These are phyloP conservation scores for Rhodotorula sp. DNA, from an alignment of 1,284 basidiomycete species.

Conservation along the genomic window DNA sequence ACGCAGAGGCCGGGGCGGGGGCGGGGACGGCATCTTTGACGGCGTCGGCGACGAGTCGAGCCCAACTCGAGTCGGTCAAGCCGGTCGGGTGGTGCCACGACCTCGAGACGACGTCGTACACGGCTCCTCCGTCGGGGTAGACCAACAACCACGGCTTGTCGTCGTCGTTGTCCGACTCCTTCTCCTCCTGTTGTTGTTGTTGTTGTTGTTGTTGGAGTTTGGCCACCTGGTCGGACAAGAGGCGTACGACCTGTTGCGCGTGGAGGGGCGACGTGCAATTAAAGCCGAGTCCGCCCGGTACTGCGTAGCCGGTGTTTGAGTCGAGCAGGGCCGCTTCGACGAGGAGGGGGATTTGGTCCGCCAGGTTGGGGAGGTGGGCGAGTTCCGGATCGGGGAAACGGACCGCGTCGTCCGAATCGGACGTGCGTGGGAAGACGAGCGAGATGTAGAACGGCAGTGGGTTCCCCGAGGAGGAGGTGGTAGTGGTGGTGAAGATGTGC, in stretches of 20 bases:
- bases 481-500: slow-evolving; percentile 6
- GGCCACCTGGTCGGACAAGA: neutral
- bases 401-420: neutral
- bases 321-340: slow-evolving; percentile 16
- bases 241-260: slow-evolving; percentile 1
- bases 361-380: neutral
- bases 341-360: slow-evolving; percentile 8
- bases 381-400: slow-evolving; percentile 26
- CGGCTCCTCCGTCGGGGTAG: slow-evolving; percentile 40
- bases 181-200: neutral
- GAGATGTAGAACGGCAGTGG: slow-evolving; percentile 28
- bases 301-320: neutral
- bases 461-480: neutral
- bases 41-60: slow-evolving; percentile 12
- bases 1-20: slow-evolving; percentile 4
- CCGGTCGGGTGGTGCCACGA: slow-evolving; percentile 35
- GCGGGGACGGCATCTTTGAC: slow-evolving; percentile 6
- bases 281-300: slow-evolving; percentile 25
- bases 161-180: neutral
- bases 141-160: slow-evolving; percentile 32
- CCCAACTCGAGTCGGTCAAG: slow-evolving; percentile 29
- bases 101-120: slow-evolving; percentile 33
- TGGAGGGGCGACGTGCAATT: slow-evolving; percentile 35
- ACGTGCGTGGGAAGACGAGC: slow-evolving; percentile 35
- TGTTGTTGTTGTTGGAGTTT: too few relatives aligned